A percentile compares a stretch with the other conserved stretches of the same genome.
These are phyloP conservation scores for Calonectria fujianensis DNA, from an alignment of 2,329 filamentous ascomycete genomes.

Conservation along the genomic window DNA sequence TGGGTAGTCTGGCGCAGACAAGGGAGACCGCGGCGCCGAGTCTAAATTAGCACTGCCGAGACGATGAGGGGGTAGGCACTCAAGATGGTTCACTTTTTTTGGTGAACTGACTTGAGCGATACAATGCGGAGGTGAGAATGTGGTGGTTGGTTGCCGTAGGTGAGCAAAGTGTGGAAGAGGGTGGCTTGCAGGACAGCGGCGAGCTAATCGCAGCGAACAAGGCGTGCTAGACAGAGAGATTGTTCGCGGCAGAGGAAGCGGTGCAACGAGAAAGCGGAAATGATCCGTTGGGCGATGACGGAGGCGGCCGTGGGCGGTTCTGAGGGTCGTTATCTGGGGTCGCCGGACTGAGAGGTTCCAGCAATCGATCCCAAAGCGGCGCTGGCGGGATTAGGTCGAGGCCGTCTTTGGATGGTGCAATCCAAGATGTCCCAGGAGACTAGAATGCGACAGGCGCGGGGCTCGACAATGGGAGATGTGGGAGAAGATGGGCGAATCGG, in stretches of 20 bases:
- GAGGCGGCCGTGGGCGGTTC: constrained; percentile 30
- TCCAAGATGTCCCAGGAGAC: constrained; percentile 42
- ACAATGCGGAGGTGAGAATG: constrained; percentile 30
- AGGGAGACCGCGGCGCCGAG: constrained; percentile 50
- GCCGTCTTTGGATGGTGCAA: constrained; percentile 47
- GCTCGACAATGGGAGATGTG: constrained; percentile 22
- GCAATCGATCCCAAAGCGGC: constrained; percentile 50
- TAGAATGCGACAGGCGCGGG: constrained; percentile 53
- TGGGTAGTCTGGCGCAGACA: constrained; percentile 47
- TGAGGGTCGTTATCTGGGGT: constrained; percentile 36
- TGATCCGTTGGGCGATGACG: constrained; percentile 40
- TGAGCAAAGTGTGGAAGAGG: constrained; percentile 41
- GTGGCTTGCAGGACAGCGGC: constrained; percentile 47
- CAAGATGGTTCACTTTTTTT: constrained; percentile 35
- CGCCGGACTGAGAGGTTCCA: constrained; percentile 44
- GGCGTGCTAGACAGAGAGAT: constrained; percentile 32
- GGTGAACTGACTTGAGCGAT: constrained; percentile 28
- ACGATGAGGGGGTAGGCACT: constrained; percentile 43
- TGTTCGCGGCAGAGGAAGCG: constrained; percentile 30
- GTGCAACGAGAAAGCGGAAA: constrained; percentile 40
- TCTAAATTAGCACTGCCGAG: constrained; percentile 52
- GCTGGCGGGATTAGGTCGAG: constrained; percentile 45
- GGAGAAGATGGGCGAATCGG: constrained; percentile 44
- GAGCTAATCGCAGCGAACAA: constrained; percentile 34
- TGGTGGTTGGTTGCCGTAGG: constrained; percentile 36